Evolutionary conservation across 306 rosid species (phyloP), one percentile per base, ranked within the genome.

Genomic region (Medicago lupulina): DNA sequence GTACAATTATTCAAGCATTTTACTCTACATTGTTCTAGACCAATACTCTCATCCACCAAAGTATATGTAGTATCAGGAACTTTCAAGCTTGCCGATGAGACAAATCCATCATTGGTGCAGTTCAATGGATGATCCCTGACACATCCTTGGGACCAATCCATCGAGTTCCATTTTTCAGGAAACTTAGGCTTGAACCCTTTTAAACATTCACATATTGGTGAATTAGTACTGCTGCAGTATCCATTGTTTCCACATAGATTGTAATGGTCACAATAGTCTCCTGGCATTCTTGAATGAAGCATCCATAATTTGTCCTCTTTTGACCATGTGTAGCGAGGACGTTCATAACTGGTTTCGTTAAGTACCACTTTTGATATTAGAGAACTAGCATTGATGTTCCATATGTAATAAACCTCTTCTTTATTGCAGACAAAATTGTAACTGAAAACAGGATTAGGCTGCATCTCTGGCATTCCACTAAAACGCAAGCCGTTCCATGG

Each of bases 401-500:
- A 61, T 61, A 19, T 4, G 70, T 76, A 81, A 2, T 11, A 62
- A 47, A 63, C 28, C 64, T 76, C 78, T 6, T 71, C 18, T 31
- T 71, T 2, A 15, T 43, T 76, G 55, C 23, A 7, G 28, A 76
- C 58, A 54, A 53, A 81, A 0, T 11, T 64, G 79, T 13, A 76
- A 21, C 23, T 7, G 50, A 19, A 81, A 19, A 71, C 28, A 5
- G 71, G 53, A 18, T 66, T 71, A 8, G 67, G 40, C 71, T 8
- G 43, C 19, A 54, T n/a, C 5, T 58, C 71, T 57, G 60, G 79
- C 36, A 43, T 4, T 0, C 82, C 85, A 18, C 82, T 72, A 31
- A 71, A 57, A 2, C 36, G 51, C 64, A 77, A 14, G 14, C 79
- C 82, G 16, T 81, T 81, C 81, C 85, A 76, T 5, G 85, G 81